Evolutionary conservation across 169 alveolate species (phyloP), one percentile per base, ranked within the genome.

Genomic region (Plasmodium adleri): DNA sequence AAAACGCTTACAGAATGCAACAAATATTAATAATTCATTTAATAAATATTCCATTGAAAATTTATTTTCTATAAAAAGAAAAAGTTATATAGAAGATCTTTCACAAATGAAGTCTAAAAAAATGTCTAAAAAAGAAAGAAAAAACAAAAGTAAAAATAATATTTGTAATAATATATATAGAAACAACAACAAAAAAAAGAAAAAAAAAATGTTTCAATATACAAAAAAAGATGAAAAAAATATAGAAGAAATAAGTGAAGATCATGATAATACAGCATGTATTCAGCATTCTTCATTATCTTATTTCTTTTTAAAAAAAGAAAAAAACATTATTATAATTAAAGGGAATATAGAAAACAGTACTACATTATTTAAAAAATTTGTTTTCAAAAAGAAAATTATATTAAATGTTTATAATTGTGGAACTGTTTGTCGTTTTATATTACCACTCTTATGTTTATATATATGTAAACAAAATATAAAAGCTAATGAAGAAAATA

Each of bases 381-480:
- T 74, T 28, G 13, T 28, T 17, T 74, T 60, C 54, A 63, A 39
- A 28, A 52, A 28, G n/a, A 52, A 52, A 60, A 20, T 62, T 10
- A 28, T 50, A 20, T 43, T 74, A 52, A 43, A 74, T 45, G 45
- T 74, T 15, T 59, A 74, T 62, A 74, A 74, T 28, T 60, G 74
- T 22, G 88, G 88, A 8, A 74, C 88, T 13, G 88, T 74, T 47
- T 74, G 88, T 6, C 73, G 88, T 10, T 62, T 74, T 52, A 15
- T 74, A 43, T 15, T 74, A 26, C 88, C 88, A 63, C 58, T 74
- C 12, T 39, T 74, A 12, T 74, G 88, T 43, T 50, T 74, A 26
- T 74, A 74, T 68, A 74, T 74, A 28, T 74, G 88, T 15, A 74
- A 74, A 45, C 88, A 74, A 17, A 74, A 74, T 74, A 43, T 74